These are phyloP conservation scores for Mortierella alpina DNA, from an alignment of 192 early-diverging fungal species.

Conservation along the genomic window DNA sequence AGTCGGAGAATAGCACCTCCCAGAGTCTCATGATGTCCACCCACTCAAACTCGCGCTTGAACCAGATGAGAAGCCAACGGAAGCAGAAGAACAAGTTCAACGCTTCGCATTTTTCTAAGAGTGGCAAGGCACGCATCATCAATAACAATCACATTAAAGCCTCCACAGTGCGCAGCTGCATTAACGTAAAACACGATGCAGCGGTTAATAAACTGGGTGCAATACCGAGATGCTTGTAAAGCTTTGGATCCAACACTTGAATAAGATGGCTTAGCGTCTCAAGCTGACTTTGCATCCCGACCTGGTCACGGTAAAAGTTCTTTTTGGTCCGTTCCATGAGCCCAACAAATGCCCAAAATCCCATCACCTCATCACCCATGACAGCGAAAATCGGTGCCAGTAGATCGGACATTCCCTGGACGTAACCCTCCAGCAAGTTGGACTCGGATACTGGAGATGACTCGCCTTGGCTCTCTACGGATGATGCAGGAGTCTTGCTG, in stretches of 20 bases:
- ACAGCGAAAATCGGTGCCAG: slow-evolving; percentile 90
- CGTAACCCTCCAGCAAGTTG: slow-evolving; percentile 74
- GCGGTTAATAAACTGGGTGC: neutral
- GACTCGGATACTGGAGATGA: slow-evolving; percentile 12
- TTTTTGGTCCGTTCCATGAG: slow-evolving; percentile 92
- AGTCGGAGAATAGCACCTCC: slow-evolving; percentile 88
- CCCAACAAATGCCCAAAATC: slow-evolving; percentile 93
- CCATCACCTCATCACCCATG: slow-evolving; percentile 87
- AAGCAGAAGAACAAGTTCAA: slow-evolving; percentile 98
- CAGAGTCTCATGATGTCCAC: slow-evolving; percentile 85
- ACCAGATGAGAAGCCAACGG: slow-evolving; percentile 97
- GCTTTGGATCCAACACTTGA: slow-evolving; percentile 86
- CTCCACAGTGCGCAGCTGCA: neutral
- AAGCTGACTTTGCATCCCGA: slow-evolving; percentile 93
- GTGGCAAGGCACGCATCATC: too few species aligned
- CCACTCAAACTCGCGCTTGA: slow-evolving; percentile 97
- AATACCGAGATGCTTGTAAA: slow-evolving; percentile 84
- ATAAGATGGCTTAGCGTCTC: slow-evolving; percentile 82
- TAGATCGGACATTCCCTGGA: slow-evolving; percentile 98
- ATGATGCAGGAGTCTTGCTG: neutral
- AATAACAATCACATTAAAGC: neutral
- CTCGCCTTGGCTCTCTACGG: neutral
- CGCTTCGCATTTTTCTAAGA: slow-evolving; percentile 76
- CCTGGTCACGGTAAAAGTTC: slow-evolving; percentile 94
- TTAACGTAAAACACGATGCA: neutral